phyloP scores from a whole-genome alignment of 768 basidiomycete genomes.

The Serendipita indica region DNA sequence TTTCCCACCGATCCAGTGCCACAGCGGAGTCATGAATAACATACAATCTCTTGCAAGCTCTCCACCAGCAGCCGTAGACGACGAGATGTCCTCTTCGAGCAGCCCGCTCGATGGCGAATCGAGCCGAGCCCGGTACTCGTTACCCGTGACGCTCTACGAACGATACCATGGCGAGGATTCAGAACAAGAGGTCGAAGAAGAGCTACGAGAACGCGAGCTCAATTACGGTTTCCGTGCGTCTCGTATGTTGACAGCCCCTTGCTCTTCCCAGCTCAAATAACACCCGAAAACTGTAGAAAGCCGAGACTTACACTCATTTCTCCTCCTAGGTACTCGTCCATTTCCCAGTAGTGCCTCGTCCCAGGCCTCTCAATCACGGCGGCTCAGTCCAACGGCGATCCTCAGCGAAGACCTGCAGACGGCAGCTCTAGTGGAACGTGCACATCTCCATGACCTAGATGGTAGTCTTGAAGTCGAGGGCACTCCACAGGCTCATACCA shows the following conservation, averaged over 20 bases:
- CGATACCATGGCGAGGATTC: conserved; percentile 9
- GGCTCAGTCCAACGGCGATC: not conserved
- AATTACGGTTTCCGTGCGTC: conserved; percentile 7
- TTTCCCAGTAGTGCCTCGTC: conserved; percentile 3
- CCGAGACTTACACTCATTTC: too few relatives aligned
- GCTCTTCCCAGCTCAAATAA: not conserved
- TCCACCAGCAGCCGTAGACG: too few relatives aligned
- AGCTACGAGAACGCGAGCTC: conserved; percentile 1
- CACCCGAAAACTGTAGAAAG: too few relatives aligned
- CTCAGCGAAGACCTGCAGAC: too few relatives aligned
- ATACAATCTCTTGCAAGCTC: not conserved
- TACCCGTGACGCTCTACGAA: not conserved
- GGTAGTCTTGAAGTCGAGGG: too few relatives aligned
- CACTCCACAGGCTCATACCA: not conserved
- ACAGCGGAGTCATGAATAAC: not conserved
- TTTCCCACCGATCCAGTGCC: not conserved
- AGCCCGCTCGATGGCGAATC: not conserved
- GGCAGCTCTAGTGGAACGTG: too few relatives aligned
- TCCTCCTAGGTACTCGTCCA: not conserved
- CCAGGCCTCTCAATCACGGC: not conserved
- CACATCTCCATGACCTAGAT: too few relatives aligned
- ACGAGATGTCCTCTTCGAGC: conserved; percentile 5
- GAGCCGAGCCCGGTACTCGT: not conserved
- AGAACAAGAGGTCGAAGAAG: conserved; percentile 5
- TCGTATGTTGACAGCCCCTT: not conserved